These are phyloP conservation scores for Diplodia sapinea DNA, from an alignment of 2,329 filamentous ascomycete species.

Conservation along the genomic window DNA sequence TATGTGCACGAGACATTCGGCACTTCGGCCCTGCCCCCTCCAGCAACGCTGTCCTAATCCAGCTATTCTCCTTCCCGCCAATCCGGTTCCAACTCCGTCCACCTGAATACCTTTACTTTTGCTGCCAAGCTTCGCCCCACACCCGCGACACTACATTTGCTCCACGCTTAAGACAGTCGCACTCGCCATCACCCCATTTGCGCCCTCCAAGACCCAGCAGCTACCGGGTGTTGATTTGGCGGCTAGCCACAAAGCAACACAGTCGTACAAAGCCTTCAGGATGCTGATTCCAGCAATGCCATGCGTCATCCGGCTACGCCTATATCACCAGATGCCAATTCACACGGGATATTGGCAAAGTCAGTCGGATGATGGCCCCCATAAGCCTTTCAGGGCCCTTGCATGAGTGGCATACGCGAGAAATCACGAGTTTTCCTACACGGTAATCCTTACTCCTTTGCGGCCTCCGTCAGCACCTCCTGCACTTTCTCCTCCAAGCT, in stretches of 20 bases:
- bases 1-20: conserved; percentile 6
- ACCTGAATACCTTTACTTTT: not conserved
- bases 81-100: conserved; percentile 2
- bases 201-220: not conserved
- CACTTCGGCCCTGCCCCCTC: conserved; percentile 14
- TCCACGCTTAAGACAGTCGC: not conserved
- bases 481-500: conserved; percentile 49
- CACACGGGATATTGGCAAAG: not conserved
- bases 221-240: not conserved
- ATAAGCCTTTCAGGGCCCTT: not conserved
- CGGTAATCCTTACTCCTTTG: not conserved
- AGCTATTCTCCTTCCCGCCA: not conserved
- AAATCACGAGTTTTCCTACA: not conserved
- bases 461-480: conserved; percentile 38
- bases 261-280: conserved; percentile 2
- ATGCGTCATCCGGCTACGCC: not conserved
- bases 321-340: not conserved
- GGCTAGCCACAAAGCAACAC: not conserved
- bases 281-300: not conserved
- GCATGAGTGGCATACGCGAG: not conserved
- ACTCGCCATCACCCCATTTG: not conserved
- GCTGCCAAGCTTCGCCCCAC: not conserved
- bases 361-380: not conserved
- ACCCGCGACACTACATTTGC: not conserved
- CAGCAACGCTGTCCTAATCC: conserved; percentile 5